These are phyloP conservation scores for Chrysanthemum lavandulifolium DNA, from an alignment of 129 eudicot species.

Conservation along the genomic window DNA sequence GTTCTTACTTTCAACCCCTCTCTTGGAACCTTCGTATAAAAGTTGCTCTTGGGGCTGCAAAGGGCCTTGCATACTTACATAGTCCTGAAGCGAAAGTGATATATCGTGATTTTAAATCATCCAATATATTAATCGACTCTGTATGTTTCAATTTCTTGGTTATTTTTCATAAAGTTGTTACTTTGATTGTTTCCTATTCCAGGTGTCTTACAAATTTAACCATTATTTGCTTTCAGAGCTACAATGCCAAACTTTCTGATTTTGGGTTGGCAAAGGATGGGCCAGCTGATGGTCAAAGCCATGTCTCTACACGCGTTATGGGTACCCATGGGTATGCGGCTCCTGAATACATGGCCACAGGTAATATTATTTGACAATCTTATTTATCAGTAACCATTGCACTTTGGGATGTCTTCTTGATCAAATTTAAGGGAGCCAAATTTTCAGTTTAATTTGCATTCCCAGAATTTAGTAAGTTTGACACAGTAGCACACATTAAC, in stretches of 20 bases:
- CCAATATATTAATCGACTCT: slow-evolving; percentile 67
- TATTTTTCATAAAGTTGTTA: background rate
- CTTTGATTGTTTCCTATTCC: background rate
- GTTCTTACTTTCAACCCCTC: slow-evolving; percentile 70
- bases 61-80: slow-evolving; percentile 77
- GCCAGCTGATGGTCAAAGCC: slow-evolving; percentile 68
- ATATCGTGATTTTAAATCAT: slow-evolving; percentile 70
- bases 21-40: slow-evolving; percentile 73
- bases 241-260: slow-evolving; percentile 88
- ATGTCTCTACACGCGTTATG: slow-evolving; percentile 92
- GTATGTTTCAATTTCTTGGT: slow-evolving; percentile 35
- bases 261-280: slow-evolving; percentile 93
- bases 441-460: background rate
- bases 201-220: background rate
- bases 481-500: background rate
- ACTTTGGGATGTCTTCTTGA: background rate
- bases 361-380: slow-evolving; percentile 31
- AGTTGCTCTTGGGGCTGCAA: slow-evolving; percentile 82
- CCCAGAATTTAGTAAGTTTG: background rate
- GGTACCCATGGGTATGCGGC: slow-evolving; percentile 99
- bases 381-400: background rate
- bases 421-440: background rate
- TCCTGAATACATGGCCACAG: slow-evolving; percentile 91
- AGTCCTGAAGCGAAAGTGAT: slow-evolving; percentile 74
- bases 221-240: slow-evolving; percentile 41